Evolutionary conservation across 306 rosid species (phyloP), one percentile per base, ranked within the genome.

Genomic region (Cucurbita moschata): DNA sequence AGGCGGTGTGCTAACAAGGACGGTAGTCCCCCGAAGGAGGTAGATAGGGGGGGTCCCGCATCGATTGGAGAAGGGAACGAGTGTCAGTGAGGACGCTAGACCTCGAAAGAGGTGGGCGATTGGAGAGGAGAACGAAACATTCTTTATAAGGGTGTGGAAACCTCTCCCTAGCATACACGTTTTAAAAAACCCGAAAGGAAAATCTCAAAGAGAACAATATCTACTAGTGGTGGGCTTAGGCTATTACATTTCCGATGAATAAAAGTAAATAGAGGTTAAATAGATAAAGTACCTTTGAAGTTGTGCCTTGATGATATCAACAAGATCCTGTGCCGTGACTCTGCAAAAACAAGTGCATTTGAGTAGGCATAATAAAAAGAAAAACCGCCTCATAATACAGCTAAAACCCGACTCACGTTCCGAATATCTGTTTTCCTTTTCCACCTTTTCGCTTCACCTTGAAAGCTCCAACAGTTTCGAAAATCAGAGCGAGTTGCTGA

Each of bases 391-490:
- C 50, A 15, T 71, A 51, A 70, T 47, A 39, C 26, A 51, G 59
- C 13, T 16, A 77, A 57, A 60, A 52, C 75, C 60, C 47, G 35
- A 67, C 80, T 78, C 44, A 89, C 97, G 85, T 89, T 82, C 99
- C 99, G 57, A 91, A 94, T 51, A 94, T 94, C 79, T 82, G 96
- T 80, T 91, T 91, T 78, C 99, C 99, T 80, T 91, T 94, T 75
- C 97, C 96, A 71, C 96, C 99, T 86, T 89, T 94, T 72, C 99
- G 96, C 84, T 84, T 94, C 79, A 94, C 99, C 87, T 89, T 89
- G 81, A 94, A 91, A 83, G 88, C 88, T 77, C 97, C 99, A 73
- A 86, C 91, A 57, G 99, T 82, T 86, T 94, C 96, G 73, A 91
- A 89, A 62, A 89, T 83, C 52, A 75, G 79, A 74, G 99, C 99